These are phyloP conservation scores for Arxiozyma heterogenica DNA, from an alignment of 1,139 yeast species.

Conservation along the genomic window DNA sequence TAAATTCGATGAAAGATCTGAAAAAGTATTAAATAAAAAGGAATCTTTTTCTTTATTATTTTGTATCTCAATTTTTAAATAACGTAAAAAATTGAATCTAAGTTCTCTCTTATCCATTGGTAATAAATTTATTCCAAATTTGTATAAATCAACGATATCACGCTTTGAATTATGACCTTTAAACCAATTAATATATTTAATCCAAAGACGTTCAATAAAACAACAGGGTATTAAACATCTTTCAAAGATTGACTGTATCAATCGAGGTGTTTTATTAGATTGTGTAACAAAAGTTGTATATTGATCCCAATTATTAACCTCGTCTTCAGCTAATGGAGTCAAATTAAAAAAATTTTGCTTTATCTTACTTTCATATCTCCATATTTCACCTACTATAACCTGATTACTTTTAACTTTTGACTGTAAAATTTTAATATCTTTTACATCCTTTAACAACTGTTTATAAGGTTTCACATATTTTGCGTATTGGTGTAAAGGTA, in stretches of 20 bases:
- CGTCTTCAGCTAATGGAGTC: constrained; percentile 32
- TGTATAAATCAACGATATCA: constrained; percentile 12
- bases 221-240: constrained; percentile 55
- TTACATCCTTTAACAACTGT: constrained; percentile 32
- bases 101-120: constrained; percentile 14
- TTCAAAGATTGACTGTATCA: constrained; percentile 42
- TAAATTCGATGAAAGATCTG: constrained; percentile 9
- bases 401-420: constrained; percentile 42
- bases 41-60: constrained; percentile 9
- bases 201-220: constrained; percentile 45
- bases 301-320: constrained; percentile 40
- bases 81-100: constrained; percentile 14
- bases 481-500: constrained; percentile 67
- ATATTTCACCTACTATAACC: constrained; percentile 42
- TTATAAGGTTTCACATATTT: constrained; percentile 47
- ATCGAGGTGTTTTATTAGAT: constrained; percentile 7
- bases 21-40: constrained; percentile 9
- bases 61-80: constrained; percentile 10
- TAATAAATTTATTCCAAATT: constrained; percentile 15
- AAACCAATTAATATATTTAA: constrained; percentile 42
- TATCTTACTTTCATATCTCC: constrained; percentile 54
- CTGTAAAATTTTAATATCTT: constrained; percentile 20
- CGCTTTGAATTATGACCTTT: constrained; percentile 8
- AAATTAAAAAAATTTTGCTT: constrained; percentile 39
- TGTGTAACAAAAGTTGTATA: constrained; percentile 41